Base-by-base conservation (phyloP, 495 filamentous ascomycete genomes). In the Aspergillus funiculosus region DNA sequence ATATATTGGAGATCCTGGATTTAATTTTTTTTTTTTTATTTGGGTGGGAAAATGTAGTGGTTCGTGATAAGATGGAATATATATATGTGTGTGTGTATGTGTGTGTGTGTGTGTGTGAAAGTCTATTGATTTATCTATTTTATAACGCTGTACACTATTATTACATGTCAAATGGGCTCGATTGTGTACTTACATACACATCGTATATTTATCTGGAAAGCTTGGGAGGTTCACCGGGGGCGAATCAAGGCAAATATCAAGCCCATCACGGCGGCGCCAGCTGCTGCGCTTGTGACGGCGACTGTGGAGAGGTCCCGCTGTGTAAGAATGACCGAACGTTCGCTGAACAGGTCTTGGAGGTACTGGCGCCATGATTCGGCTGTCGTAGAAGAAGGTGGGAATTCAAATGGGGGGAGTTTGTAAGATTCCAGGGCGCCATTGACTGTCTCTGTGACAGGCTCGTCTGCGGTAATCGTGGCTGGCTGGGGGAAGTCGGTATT, bases 261-360 rank as follows among this genome's bases (percentile, higher is more conserved):
- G 24, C 74, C 76, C 43, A 77, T 76, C 1, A 86, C 54, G 2
- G 78, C 72, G 5, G 83, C 84, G 15, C 89, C 89, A 9, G 79
- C 75, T n/a, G 78, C 84, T 28, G 79, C 81, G 51, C 86, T 78
- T 60, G 89, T 79, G 20, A 91, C 59, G 9, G 80, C 81, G 44
- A 84, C 66, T 20, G 80, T 64, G 2, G 88, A 91, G 5, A 86
- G 57, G 56, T 95, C 89, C 34, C 80, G 74, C 63, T 88, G 87
- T 15, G 79, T 76, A 34, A 89, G 51, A 45, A 74, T 67, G 48
- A 94, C 68, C 50, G 67, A 66, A 51, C 80, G 73, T 22, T 90
- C 82, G 65, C 86, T 94, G 68, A 85, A 78, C 17, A 76, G 61
- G 40, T 80, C 71, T 5, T 66, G 51, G 8, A 78, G 17, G 5